Percentiles rank a stretch among this genome's conserved stretches.
Evolutionary conservation across 345 rosid species (phyloP).

Genomic region (Reutealis trisperma): DNA sequence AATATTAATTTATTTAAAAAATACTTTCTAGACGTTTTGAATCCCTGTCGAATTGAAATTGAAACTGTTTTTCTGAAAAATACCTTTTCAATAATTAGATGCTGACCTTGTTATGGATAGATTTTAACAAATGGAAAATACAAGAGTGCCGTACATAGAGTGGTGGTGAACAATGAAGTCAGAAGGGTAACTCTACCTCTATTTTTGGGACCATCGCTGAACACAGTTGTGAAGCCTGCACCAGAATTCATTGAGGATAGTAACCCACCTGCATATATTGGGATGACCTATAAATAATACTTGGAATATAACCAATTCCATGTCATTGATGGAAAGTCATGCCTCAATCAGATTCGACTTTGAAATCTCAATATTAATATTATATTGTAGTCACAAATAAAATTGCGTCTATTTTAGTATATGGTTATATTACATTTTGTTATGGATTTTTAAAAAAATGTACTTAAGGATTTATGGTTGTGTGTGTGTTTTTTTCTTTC

Average conservation of each 20-base stretch:
- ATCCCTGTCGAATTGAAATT: too few species aligned
- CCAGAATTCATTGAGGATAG: slow-evolving; percentile 6
- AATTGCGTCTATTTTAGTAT: too few species aligned
- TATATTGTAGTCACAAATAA: too few species aligned
- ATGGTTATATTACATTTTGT: too few species aligned
- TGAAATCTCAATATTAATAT: not conserved
- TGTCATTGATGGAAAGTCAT: slow-evolving; percentile 27
- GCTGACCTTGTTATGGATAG: not conserved
- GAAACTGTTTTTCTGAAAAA: too few species aligned
- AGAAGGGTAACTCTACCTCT: slow-evolving; percentile 24
- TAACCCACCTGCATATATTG: slow-evolving; percentile 10
- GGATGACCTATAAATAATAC: slow-evolving; percentile 22
- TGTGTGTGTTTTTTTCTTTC: too few species aligned
- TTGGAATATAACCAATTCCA: slow-evolving; percentile 16
- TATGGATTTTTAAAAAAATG: too few species aligned
- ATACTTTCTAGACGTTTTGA: too few species aligned
- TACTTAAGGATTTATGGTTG: too few species aligned
- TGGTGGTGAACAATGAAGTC: slow-evolving; percentile 22
- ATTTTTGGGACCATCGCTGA: slow-evolving; percentile 23
- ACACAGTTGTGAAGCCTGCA: slow-evolving; percentile 18
- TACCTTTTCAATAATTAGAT: too few species aligned
- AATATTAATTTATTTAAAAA: too few species aligned
- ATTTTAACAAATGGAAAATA: slow-evolving; percentile 27
- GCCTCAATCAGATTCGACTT: slow-evolving; percentile 20
- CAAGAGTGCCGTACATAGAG: slow-evolving; percentile 20